Base-by-base conservation (phyloP, 208 protist species). In the Naegleria gruberi region DNA sequence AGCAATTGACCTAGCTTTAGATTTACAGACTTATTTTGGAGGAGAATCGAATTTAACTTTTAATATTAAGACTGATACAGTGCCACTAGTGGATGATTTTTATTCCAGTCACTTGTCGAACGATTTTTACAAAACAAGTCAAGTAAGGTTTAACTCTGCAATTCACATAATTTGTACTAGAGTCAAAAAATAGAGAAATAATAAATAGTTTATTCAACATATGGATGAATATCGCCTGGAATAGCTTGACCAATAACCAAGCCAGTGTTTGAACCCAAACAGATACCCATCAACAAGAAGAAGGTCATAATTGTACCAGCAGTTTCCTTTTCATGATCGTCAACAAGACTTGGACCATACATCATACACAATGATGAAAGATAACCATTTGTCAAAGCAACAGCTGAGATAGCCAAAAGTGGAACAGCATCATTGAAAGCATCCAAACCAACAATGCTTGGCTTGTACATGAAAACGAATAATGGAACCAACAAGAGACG, bases 341-440 rank as follows among this genome's bases (percentile, higher is more conserved):
- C 91, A 19, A 91, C 34, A 15, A 91, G 92, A 77, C 91, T 92
- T n/a, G 95, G 94, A 17, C 94, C 96, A 37, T 94, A 93, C 81
- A 97, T 95, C 96, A 97, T 97, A 57, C 92, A 73, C n/a, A 93
- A 90, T 0, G 93, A 92, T 43, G 94, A 94, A 47, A 95, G 93
- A 91, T 95, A 96, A 34, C 96, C 96, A 85, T 96, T 96, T 0
- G 94, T 96, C 51, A 97, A 90, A 23, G 94, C 73, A n/a, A 89
- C 17, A 4, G 46, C 4, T 37, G 26, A 4, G 37, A 81, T 89
- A 0, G 51, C 34, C 0, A 77, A 26, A 6, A 89, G 8, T 37
- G 51, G 46, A 3, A 65, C 8, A 15, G 37, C 5, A 77, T 77
- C 65, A 77, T 77, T 77, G 8, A 77, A 77, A 77, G 65, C 65